Base-by-base conservation (phyloP, 768 basidiomycete species). In the Fibroporia radiculosa region DNA sequence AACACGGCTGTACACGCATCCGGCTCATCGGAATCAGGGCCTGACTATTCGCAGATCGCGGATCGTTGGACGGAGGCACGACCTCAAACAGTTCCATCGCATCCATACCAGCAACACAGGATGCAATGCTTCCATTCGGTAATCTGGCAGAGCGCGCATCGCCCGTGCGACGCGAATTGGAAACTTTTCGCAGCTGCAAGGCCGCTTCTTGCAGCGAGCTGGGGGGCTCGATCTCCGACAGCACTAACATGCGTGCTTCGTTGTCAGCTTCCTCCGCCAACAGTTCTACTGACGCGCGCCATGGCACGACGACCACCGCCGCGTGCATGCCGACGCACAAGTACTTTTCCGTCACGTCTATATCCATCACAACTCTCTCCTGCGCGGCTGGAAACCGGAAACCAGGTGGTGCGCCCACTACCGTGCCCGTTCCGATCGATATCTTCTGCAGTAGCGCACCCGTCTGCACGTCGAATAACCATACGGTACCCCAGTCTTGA, bases 331-430 rank as follows among this genome's bases (percentile, higher is more conserved):
- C 49, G 6, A 48, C 42, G n/a, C 42, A 47, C 1, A 58, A 19
- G 16, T 52, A 43, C 16, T 38, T 34, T 16, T 27, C 32, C 13
- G 54, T 48, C 6, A 58, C n/a, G 28, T 54, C 52, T 14, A 58
- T 28, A 32, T 56, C 51, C 37, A 55, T 49, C 16, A 48, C 44
- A 16, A 53, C 35, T 19, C 44, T 24, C 11, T 45, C 45, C 20
- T 13, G 20, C 0, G 24, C 27, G 25, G 38, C 37, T 7, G 48
- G 44, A 6, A 48, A 26, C 19, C 19, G 13, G 34, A 45, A 51
- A 5, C 27, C 38, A 6, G 38, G 38, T 1, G 50, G 26, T 40
- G 47, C 40, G 4, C 50, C 50, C 14, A 45, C 29, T 23, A 44
- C 29, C 6, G 29, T 41, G 4, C 47, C 48, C n/a, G 37, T 33